These are phyloP conservation scores for Tremella yokohamensis DNA, from an alignment of 768 basidiomycete genomes.

Conservation along the genomic window DNA sequence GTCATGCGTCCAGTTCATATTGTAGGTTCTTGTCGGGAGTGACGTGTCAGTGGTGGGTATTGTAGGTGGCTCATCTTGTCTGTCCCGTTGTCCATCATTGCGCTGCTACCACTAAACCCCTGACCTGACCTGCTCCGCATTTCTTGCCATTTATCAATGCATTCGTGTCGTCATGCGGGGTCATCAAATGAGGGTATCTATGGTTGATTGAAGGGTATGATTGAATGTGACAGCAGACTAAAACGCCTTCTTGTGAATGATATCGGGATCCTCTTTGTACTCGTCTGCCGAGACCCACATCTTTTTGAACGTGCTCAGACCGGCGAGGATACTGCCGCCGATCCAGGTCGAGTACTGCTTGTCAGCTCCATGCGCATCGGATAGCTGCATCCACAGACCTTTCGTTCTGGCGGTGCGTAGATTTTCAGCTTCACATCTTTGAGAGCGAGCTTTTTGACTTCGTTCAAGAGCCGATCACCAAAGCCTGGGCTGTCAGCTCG, in stretches of 20 bases:
- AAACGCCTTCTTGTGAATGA: constrained; percentile 87
- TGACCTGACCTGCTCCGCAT: background rate
- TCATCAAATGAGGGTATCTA: constrained; percentile 2
- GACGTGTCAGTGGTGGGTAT: background rate
- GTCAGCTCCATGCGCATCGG: constrained; percentile 7
- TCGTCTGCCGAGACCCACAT: constrained; percentile 99
- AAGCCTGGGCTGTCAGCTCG: constrained; percentile 60
- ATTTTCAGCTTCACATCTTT: constrained; percentile 96
- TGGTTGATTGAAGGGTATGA: background rate
- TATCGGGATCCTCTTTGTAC: constrained; percentile 97
- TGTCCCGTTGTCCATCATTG: too few relatives aligned
- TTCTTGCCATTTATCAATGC: background rate
- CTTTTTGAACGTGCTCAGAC: constrained; percentile 97
- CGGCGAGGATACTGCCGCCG: constrained; percentile 93
- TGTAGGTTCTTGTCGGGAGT: background rate
- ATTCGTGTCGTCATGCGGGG: constrained; percentile 2
- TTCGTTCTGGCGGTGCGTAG: constrained; percentile 97
- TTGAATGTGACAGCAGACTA: constrained; percentile 10
- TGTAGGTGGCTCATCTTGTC: constrained; percentile 1
- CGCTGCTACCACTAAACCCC: background rate
- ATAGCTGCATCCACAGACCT: constrained; percentile 53
- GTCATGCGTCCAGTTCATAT: background rate
- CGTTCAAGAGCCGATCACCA: constrained; percentile 90
- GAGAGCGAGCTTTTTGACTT: constrained; percentile 90
- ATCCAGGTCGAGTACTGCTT: constrained; percentile 52